These are phyloP conservation scores for Epichloe sp. DNA, from an alignment of 2,329 filamentous ascomycete species.

Conservation along the genomic window DNA sequence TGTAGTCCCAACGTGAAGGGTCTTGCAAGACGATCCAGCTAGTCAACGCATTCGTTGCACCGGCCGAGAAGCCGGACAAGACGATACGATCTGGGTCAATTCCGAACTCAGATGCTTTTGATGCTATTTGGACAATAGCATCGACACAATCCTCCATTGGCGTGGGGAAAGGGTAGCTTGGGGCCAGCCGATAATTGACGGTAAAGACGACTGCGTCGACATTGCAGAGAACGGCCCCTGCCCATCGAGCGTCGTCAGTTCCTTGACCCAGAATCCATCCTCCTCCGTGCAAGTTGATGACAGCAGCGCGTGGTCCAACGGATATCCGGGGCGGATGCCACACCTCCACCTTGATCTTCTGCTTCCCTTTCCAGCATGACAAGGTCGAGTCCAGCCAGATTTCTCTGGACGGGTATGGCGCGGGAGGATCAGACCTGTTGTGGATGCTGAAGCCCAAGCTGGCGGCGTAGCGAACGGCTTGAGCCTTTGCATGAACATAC, in stretches of 20 bases:
- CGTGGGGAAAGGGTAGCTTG: constrained; percentile 49
- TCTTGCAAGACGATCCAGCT: constrained; percentile 33
- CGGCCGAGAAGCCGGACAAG: constrained; percentile 51
- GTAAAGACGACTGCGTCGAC: constrained; percentile 47
- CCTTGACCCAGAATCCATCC: constrained; percentile 51
- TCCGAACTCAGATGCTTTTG: constrained; percentile 41
- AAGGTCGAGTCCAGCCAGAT: constrained; percentile 31
- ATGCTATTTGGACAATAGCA: constrained; percentile 46
- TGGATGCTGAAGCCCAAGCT: constrained; percentile 29
- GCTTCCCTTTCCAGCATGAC: constrained; percentile 20
- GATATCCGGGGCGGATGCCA: constrained; percentile 24
- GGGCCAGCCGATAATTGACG: constrained; percentile 56
- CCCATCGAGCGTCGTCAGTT: constrained; percentile 51
- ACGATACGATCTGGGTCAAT: constrained; percentile 44
- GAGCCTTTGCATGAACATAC: constrained; percentile 28
- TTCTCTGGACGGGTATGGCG: constrained; percentile 24
- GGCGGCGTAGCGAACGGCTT: constrained; percentile 30
- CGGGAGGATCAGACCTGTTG: constrained; percentile 27
- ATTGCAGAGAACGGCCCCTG: constrained; percentile 35
- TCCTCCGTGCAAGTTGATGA: constrained; percentile 56
- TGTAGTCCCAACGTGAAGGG: constrained; percentile 26
- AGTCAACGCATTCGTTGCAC: constrained; percentile 41
- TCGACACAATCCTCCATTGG: constrained; percentile 54
- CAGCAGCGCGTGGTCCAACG: constrained; percentile 31
- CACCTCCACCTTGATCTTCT: constrained; percentile 35